phyloP scores from a whole-genome alignment of 1,284 basidiomycete species.

The Leccinum angustisporum region DNA sequence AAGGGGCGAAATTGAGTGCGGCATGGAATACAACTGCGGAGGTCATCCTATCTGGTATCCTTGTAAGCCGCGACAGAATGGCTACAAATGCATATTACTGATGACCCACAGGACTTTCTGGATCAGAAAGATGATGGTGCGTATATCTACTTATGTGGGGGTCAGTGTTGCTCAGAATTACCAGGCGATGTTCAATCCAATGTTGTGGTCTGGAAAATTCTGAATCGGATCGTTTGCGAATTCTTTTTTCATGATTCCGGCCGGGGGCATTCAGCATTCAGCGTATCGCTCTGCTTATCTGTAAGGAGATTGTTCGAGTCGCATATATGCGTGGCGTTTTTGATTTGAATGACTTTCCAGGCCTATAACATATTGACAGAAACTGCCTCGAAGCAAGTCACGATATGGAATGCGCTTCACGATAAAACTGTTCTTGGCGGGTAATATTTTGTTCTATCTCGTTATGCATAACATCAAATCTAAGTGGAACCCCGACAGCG shows the following conservation, averaged over 20 bases:
- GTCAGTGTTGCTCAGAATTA: not conserved
- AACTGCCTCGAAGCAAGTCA: constrained; percentile 24
- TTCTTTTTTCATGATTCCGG: constrained; percentile 33
- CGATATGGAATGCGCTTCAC: constrained; percentile 36
- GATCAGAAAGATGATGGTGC: constrained; percentile 25
- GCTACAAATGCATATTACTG: constrained; percentile 10
- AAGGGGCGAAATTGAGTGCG: constrained; percentile 15
- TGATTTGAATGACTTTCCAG: constrained; percentile 22
- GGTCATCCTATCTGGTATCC: constrained; percentile 43
- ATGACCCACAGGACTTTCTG: constrained; percentile 31
- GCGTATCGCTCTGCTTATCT: constrained; percentile 20
- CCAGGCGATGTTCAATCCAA: constrained; percentile 18
- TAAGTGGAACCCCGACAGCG: constrained; percentile 22
- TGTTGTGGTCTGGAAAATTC: constrained; percentile 19
- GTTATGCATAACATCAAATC: not conserved
- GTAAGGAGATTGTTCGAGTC: constrained; percentile 20
- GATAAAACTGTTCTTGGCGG: constrained; percentile 37
- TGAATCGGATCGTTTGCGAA: constrained; percentile 31
- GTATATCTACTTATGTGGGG: not conserved
- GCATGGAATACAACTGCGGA: constrained; percentile 40
- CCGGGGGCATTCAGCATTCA: constrained; percentile 12
- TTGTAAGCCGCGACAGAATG: constrained; percentile 32
- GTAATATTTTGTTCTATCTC: constrained; percentile 23
- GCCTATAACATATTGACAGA: constrained; percentile 38
- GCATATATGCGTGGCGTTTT: constrained; percentile 33